phyloP scores from a whole-genome alignment of 2,329 filamentous ascomycete species.

The Xylaria sp. region DNA sequence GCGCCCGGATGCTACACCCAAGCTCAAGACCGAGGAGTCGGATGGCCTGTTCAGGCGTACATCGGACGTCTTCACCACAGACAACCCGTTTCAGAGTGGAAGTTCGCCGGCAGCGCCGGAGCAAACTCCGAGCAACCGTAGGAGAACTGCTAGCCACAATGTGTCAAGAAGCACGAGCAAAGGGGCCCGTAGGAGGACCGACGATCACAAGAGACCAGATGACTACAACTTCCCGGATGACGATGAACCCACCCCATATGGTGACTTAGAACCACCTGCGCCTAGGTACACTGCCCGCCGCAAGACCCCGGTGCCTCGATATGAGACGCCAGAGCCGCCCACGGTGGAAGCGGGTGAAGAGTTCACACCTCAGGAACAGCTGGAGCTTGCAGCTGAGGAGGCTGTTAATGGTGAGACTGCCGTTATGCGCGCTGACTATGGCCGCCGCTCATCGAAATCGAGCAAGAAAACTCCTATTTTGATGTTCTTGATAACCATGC shows the following conservation, averaged over 20 bases:
- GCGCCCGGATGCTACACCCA: conserved; percentile 58
- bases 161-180: conserved; percentile 53
- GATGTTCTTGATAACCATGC: conserved; percentile 75
- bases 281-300: conserved; percentile 52
- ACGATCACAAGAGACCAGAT: conserved; percentile 57
- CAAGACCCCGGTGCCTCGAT: conserved; percentile 49
- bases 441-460: conserved; percentile 52
- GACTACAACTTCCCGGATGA: conserved; percentile 61
- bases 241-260: conserved; percentile 57
- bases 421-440: conserved; percentile 54
- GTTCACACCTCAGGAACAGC: conserved; percentile 90
- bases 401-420: conserved; percentile 63
- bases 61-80: conserved; percentile 77
- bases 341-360: conserved; percentile 81
- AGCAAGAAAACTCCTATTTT: conserved; percentile 73
- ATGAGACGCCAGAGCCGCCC: conserved; percentile 51
- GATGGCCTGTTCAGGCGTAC: conserved; percentile 57
- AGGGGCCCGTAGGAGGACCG: conserved; percentile 59
- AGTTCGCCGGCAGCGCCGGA: conserved; percentile 68
- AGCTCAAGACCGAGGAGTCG: conserved; percentile 65
- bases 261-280: conserved; percentile 68
- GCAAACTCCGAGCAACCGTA: conserved; percentile 61
- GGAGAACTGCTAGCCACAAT: conserved; percentile 60
- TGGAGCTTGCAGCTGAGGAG: conserved; percentile 80
- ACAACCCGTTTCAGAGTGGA: conserved; percentile 94